These are phyloP conservation scores for Mycosphaerella arachidis DNA, from an alignment of 2,329 filamentous ascomycete genomes.

Conservation along the genomic window DNA sequence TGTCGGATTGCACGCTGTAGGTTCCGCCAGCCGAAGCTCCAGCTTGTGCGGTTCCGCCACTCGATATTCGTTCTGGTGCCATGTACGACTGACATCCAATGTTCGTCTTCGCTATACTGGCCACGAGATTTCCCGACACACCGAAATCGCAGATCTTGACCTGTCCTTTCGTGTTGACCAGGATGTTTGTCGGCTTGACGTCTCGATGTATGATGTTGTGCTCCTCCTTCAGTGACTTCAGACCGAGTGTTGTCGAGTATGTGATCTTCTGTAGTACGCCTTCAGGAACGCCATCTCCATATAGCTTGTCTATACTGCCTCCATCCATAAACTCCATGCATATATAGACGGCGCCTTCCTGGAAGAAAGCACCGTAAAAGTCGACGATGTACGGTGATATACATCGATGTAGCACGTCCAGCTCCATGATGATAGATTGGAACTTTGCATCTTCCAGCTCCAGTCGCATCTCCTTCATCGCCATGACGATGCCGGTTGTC, in stretches of 20 bases:
- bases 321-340: constrained; percentile 99
- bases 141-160: constrained; percentile 99
- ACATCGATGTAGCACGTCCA: constrained; percentile 93
- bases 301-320: constrained; percentile 94
- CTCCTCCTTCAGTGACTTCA: constrained; percentile 92
- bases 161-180: constrained; percentile 83
- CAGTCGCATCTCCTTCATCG: constrained; percentile 97
- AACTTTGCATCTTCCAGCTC: constrained; percentile 97
- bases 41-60: constrained; percentile 69
- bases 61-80: constrained; percentile 92
- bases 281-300: constrained; percentile 85
- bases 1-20: constrained; percentile 96
- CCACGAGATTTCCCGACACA: constrained; percentile 91
- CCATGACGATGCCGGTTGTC: constrained; percentile 78
- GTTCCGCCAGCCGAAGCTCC: constrained; percentile 71
- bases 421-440: constrained; percentile 92
- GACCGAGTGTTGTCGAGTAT: constrained; percentile 79
- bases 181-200: constrained; percentile 98
- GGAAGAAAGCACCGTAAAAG: constrained; percentile 98
- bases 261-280: constrained; percentile 85
- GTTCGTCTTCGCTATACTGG: constrained; percentile 96
- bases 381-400: constrained; percentile 95
- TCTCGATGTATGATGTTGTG: constrained; percentile 99
- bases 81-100: constrained; percentile 99
- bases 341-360: constrained; percentile 97